Conservation (phyloP, 2,329 filamentous ascomycete species). For the Ophiostoma ips region DNA sequence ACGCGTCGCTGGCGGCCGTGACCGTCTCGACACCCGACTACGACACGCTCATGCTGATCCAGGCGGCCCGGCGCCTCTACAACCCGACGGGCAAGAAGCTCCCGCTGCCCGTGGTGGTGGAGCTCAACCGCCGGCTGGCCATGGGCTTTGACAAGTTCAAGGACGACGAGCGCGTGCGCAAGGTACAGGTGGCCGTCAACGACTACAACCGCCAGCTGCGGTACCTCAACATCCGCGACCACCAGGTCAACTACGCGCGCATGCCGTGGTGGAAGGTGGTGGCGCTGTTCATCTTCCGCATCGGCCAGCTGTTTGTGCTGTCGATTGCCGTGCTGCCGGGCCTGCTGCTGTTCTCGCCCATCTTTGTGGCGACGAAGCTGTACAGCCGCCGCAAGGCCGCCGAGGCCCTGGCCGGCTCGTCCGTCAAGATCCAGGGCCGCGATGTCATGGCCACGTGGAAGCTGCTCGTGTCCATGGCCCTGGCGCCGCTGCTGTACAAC, state of each 20-base stretch:
- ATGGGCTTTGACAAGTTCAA: conserved; percentile 89
- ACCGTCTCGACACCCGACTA: conserved; percentile 90
- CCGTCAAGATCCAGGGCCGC: conserved; percentile 74
- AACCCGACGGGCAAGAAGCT: conserved; percentile 90
- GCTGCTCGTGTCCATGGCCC: conserved; percentile 70
- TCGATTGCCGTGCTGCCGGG: conserved; percentile 75
- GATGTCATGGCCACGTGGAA: conserved; percentile 96
- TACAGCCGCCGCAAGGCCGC: conserved; percentile 73
- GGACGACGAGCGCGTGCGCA: conserved; percentile 69
- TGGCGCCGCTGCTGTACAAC: conserved; percentile 71
- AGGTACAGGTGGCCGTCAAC: conserved; percentile 60
- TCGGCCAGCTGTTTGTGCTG: conserved; percentile 63
- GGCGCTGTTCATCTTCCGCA: conserved; percentile 62
- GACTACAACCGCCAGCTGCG: conserved; percentile 79
- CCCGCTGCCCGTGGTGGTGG: conserved; percentile 80
- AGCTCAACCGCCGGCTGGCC: conserved; percentile 81
- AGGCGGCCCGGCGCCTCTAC: conserved; percentile 84
- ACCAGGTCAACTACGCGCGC: conserved; percentile 85
- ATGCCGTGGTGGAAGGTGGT: conserved; percentile 67
- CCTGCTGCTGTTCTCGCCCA: conserved; percentile 71
- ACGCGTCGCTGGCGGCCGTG: conserved; percentile 71
- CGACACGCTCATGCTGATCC: conserved; percentile 92
- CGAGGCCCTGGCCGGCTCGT: conserved; percentile 70
- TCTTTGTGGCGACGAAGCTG: conserved; percentile 71
- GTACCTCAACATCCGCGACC: conserved; percentile 77